These are phyloP conservation scores for Grigorovia transvaalensis DNA, from an alignment of 805 yeast genomes.

Conservation along the genomic window DNA sequence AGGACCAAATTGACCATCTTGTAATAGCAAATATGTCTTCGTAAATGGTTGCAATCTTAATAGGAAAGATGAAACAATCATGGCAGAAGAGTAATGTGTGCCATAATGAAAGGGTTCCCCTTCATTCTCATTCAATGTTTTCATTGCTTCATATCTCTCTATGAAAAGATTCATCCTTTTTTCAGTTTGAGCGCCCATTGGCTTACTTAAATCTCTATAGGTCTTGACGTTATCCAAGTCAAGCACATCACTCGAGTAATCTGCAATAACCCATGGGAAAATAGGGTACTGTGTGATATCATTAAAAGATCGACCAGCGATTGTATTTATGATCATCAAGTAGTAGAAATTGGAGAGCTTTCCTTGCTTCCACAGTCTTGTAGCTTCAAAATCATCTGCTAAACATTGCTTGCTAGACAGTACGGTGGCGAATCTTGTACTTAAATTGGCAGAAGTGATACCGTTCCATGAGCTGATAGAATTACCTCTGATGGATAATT, in stretches of 20 bases:
- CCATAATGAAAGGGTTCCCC: conserved; percentile 86
- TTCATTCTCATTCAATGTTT: conserved; percentile 44
- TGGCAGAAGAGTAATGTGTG: conserved; percentile 86
- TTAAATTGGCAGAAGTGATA: conserved; percentile 26
- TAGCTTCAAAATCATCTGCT: conserved; percentile 33
- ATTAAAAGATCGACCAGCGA: conserved; percentile 84
- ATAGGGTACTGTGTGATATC: conserved; percentile 87
- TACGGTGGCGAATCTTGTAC: conserved; percentile 36
- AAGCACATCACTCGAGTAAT: conserved; percentile 60
- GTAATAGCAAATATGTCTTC: conserved; percentile 64
- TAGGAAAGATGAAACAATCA: conserved; percentile 78
- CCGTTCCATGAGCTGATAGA: conserved; percentile 25
- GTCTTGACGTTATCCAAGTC: conserved; percentile 52
- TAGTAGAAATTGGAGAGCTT: conserved; percentile 77
- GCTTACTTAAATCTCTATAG: conserved; percentile 70
- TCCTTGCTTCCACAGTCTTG: conserved; percentile 67
- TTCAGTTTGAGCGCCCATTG: conserved; percentile 80
- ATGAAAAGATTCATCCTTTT: conserved; percentile 51
- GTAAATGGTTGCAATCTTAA: conserved; percentile 74
- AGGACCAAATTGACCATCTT: conserved; percentile 83
- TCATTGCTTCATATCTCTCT: conserved; percentile 64
- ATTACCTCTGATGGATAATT: conserved; percentile 34
- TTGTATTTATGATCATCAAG: conserved; percentile 64
- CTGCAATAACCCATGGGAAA: conserved; percentile 86
- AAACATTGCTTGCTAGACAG: conserved; percentile 15